A percentile compares a stretch with the other conserved stretches of the same genome.
These are phyloP conservation scores for Arctium minus DNA, from an alignment of 129 eudicot species.

Conservation along the genomic window DNA sequence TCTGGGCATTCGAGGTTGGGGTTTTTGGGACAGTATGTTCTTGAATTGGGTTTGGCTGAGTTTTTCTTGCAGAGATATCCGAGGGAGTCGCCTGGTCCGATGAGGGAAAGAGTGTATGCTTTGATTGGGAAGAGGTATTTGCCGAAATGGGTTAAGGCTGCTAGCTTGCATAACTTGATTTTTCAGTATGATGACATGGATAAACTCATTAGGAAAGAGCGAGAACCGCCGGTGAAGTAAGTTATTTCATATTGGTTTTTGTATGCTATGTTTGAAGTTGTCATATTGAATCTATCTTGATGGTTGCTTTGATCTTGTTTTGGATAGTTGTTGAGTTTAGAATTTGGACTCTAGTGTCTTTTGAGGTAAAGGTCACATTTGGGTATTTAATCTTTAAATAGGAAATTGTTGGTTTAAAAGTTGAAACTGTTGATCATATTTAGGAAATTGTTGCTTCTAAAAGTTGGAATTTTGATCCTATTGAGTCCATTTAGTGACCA, in stretches of 20 bases:
- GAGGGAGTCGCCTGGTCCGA: conserved; percentile 94
- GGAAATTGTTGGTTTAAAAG: background rate
- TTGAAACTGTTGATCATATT: background rate
- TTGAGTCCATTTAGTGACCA: background rate
- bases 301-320: background rate
- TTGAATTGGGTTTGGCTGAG: conserved; percentile 86
- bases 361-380: background rate
- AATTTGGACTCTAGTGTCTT: background rate
- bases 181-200: conserved; percentile 89
- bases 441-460: background rate
- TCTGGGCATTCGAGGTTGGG: conserved; percentile 84
- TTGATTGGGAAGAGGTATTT: conserved; percentile 91
- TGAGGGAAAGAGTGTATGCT: conserved; percentile 94
- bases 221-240: conserved; percentile 95
- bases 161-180: conserved; percentile 92
- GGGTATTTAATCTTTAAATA: background rate
- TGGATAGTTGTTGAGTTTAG: background rate
- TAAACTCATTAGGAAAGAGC: conserved; percentile 66
- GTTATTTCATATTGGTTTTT: conserved; percentile 14
- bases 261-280: background rate
- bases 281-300: background rate
- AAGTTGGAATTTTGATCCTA: background rate
- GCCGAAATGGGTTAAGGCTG: conserved; percentile 94
- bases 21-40: conserved; percentile 87
- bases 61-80: conserved; percentile 98